phyloP scores from a whole-genome alignment of 2,329 filamentous ascomycete genomes.

The Thermothelomyces thermophilus region DNA sequence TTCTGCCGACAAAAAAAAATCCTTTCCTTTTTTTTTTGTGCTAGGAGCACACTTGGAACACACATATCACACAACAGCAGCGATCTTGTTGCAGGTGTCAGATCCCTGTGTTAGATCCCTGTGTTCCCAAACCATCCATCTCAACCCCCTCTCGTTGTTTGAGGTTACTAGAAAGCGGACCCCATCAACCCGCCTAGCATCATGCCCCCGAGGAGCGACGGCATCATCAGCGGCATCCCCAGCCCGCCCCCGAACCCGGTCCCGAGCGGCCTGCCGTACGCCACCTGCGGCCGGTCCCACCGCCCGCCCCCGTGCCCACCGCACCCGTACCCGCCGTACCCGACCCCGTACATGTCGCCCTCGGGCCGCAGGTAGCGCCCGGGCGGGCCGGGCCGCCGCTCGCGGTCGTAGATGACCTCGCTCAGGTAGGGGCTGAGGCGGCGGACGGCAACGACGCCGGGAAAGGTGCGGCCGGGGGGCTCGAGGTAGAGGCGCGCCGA shows the following conservation, averaged over 20 bases:
- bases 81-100: too few species aligned
- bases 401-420: constrained; percentile 29
- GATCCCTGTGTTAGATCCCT: too few species aligned
- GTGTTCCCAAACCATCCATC: too few species aligned
- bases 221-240: constrained; percentile 40
- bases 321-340: constrained; percentile 33
- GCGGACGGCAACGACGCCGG: constrained; percentile 17
- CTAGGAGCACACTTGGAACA: too few species aligned
- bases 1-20: too few species aligned
- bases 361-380: constrained; percentile 34
- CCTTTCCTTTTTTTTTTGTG: too few species aligned
- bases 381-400: constrained; percentile 39
- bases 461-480: constrained; percentile 37
- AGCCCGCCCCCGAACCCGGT: constrained; percentile 39
- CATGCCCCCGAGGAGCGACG: constrained; percentile 41
- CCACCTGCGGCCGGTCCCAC: constrained; percentile 41
- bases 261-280: constrained; percentile 40
- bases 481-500: constrained; percentile 55
- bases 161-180: neutral
- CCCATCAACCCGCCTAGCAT: constrained; percentile 37
- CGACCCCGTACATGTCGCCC: constrained; percentile 32
- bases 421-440: constrained; percentile 24
- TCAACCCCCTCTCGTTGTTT: too few species aligned
- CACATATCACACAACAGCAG: too few species aligned
- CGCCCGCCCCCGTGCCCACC: constrained; percentile 28